A percentile compares a stretch with the other conserved stretches of the same genome.
Evolutionary conservation across 495 filamentous ascomycete genomes (phyloP).

Genomic region (Daldinia decipiens): DNA sequence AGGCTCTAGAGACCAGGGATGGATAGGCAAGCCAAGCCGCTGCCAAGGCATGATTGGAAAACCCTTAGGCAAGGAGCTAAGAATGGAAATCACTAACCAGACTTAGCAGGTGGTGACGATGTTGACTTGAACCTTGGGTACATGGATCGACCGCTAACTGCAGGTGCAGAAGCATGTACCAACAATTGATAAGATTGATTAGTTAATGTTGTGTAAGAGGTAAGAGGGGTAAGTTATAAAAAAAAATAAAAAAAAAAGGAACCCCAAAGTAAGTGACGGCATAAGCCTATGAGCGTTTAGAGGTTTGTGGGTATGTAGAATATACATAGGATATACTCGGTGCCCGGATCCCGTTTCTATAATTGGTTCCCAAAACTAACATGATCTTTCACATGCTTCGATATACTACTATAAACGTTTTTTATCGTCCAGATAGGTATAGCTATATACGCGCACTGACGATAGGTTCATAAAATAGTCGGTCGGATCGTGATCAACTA

Average conservation of each 20-base stretch:
- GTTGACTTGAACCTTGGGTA: slow-evolving; percentile 22
- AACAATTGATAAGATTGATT: slow-evolving; percentile 34
- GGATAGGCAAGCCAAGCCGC: slow-evolving; percentile 27
- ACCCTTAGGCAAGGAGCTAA: slow-evolving; percentile 42
- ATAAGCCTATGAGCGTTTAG: too few species aligned
- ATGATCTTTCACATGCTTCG: slow-evolving; percentile 32
- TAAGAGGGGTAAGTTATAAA: slow-evolving; percentile 24
- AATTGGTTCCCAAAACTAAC: slow-evolving; percentile 9
- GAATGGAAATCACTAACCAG: slow-evolving; percentile 30
- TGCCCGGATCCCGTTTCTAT: slow-evolving; percentile 13
- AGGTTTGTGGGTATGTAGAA: too few species aligned
- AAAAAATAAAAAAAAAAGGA: neutral
- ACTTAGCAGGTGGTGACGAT: slow-evolving; percentile 33
- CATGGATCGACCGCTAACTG: slow-evolving; percentile 14
- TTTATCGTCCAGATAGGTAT: neutral
- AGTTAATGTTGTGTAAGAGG: slow-evolving; percentile 23
- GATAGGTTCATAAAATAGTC: neutral
- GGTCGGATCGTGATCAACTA: neutral
- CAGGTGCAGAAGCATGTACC: slow-evolving; percentile 23
- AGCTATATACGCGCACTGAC: neutral
- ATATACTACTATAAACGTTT: slow-evolving; percentile 3
- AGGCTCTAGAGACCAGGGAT: slow-evolving; percentile 42
- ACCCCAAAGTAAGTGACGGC: too few species aligned
- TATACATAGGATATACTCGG: neutral
- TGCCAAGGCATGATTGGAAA: slow-evolving; percentile 27